phyloP scores from a whole-genome alignment of 345 rosid genomes.

The Physaria fendleri region DNA sequence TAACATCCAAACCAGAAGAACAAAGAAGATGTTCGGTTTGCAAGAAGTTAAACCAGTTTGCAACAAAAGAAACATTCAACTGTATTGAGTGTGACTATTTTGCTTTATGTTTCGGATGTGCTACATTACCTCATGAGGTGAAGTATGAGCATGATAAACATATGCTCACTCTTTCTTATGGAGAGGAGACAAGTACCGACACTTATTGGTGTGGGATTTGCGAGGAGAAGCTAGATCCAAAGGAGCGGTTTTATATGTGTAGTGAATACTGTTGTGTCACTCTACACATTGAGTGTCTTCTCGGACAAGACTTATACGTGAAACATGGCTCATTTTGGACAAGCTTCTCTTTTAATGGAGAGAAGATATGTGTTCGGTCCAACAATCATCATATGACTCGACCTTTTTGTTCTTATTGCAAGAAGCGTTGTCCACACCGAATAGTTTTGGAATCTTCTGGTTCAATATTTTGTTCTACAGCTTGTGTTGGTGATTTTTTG shows the following conservation, averaged over 20 bases:
- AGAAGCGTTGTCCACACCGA: background rate
- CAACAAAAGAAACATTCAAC: background rate
- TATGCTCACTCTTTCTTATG: background rate
- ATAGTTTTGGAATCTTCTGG: background rate
- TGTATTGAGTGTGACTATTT: background rate
- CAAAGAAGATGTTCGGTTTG: background rate
- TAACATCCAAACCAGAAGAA: background rate
- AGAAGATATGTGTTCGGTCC: background rate
- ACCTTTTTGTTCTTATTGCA: background rate
- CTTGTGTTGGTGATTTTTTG: conserved; percentile 1
- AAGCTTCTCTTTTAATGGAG: background rate
- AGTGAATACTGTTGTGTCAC: background rate
- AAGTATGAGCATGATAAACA: conserved; percentile 2
- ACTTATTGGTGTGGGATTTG: background rate
- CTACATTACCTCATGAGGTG: background rate
- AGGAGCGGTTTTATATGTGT: background rate
- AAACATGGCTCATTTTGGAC: background rate
- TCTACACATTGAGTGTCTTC: background rate
- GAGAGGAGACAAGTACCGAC: background rate
- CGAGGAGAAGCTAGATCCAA: background rate
- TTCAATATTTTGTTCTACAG: background rate
- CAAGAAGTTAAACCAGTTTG: background rate
- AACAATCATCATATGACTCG: background rate
- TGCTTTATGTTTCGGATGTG: background rate
- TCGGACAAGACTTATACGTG: background rate